Conservation (phyloP, 305 asterid species). For the Euphrasia arctica region DNA sequence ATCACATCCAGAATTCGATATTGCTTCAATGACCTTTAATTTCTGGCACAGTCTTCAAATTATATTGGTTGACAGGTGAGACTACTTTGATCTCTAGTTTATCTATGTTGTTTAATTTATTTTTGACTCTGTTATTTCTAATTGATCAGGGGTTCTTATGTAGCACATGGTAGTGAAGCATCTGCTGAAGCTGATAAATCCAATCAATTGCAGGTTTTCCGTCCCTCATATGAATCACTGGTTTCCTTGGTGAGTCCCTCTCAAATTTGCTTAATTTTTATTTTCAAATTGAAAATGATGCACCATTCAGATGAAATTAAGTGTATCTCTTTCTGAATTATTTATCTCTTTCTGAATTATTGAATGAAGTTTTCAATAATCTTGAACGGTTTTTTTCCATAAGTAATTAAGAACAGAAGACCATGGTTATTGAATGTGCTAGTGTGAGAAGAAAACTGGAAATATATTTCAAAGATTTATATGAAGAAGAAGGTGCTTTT, state of each 20-base stretch:
- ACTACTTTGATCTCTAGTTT: conserved; percentile 23
- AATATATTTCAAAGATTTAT: conserved; percentile 9
- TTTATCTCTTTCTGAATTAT: no score
- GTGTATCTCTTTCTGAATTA: conserved; percentile 18
- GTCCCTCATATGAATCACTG: conserved; percentile 78
- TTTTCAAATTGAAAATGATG: conserved; percentile 20
- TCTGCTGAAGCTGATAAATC: conserved; percentile 69
- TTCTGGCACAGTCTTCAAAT: conserved; percentile 98
- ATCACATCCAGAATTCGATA: conserved; percentile 96
- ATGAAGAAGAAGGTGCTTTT: neutral
- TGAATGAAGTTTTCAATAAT: conserved; percentile 14
- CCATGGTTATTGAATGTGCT: conserved; percentile 20
- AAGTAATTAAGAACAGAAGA: conserved; percentile 15
- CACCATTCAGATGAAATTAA: conserved; percentile 22
- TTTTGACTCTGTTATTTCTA: conserved; percentile 32
- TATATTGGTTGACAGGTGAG: conserved; percentile 73
- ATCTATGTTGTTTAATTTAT: conserved; percentile 24
- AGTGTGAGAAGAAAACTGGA: conserved; percentile 7
- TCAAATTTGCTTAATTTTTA: conserved; percentile 21
- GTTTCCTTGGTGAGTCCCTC: conserved; percentile 80
- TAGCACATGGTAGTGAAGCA: conserved; percentile 54
- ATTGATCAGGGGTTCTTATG: conserved; percentile 63
- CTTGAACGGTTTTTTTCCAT: conserved; percentile 4
- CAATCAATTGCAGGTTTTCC: conserved; percentile 70
- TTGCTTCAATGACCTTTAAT: conserved; percentile 98